Evolutionary conservation across 371 early-diverging fungal genomes (phyloP).

Genomic region (Funneliformis caledonium): DNA sequence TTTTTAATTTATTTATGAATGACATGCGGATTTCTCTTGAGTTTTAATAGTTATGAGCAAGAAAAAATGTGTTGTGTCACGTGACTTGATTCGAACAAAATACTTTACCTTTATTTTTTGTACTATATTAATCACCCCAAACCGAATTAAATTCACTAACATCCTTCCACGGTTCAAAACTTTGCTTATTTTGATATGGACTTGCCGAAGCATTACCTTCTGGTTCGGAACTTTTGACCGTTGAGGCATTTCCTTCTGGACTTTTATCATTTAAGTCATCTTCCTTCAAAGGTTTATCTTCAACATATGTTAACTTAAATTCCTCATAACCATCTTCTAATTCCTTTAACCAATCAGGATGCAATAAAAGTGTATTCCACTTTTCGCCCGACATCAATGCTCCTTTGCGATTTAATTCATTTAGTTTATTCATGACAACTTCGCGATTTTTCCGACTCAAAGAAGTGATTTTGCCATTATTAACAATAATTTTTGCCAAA

Average conservation of each 20-base stretch:
- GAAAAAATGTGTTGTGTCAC: too few species aligned
- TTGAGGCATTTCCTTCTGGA: neutral
- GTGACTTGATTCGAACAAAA: too few species aligned
- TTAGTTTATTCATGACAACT: neutral
- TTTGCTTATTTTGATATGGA: too few species aligned
- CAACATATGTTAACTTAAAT: neutral
- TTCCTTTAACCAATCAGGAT: constrained; percentile 7
- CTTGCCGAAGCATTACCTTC: too few species aligned
- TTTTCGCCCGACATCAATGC: constrained; percentile 12
- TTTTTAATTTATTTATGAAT: too few species aligned
- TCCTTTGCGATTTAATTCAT: neutral
- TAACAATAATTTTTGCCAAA: neutral
- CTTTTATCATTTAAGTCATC: neutral
- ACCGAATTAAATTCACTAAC: neutral
- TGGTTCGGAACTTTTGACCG: too few species aligned
- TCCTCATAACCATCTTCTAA: constrained; percentile 17
- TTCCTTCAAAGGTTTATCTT: neutral
- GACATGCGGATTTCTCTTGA: too few species aligned
- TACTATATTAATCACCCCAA: neutral
- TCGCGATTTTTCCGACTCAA: neutral
- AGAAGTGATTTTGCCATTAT: constrained; percentile 14
- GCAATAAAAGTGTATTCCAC: neutral
- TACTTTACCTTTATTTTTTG: too few species aligned
- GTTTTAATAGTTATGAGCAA: too few species aligned
- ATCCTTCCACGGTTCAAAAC: neutral